Conservation (phyloP, 495 filamentous ascomycete genomes). For the Glonium stellatum region DNA sequence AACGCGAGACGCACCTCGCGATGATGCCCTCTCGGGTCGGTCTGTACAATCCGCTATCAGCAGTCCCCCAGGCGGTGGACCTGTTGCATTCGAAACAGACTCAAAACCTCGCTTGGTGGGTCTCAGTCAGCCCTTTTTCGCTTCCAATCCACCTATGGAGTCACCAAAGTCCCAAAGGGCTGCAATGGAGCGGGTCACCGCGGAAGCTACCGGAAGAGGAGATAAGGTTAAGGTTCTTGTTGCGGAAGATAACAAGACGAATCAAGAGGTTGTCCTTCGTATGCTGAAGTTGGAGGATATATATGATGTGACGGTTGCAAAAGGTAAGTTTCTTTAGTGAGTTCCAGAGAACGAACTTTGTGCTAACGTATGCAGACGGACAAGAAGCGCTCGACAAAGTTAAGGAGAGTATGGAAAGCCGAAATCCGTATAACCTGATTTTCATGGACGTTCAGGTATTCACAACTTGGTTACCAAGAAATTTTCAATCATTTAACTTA, state of each 20-base stretch:
- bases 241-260: slow-evolving; percentile 91
- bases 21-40: slow-evolving; percentile 24
- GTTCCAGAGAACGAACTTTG: neutral
- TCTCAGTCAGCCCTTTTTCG: slow-evolving; percentile 79
- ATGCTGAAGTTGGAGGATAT: slow-evolving; percentile 67
- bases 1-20: neutral
- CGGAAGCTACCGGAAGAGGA: slow-evolving; percentile 40
- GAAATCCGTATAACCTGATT: slow-evolving; percentile 69
- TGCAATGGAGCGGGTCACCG: slow-evolving; percentile 46
- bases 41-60: slow-evolving; percentile 28
- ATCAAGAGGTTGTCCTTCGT: slow-evolving; percentile 82
- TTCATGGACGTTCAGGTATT: slow-evolving; percentile 74
- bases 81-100: slow-evolving; percentile 39
- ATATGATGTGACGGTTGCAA: slow-evolving; percentile 43
- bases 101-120: slow-evolving; percentile 73
- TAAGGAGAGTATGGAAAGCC: slow-evolving; percentile 68
- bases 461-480: neutral
- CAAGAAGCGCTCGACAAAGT: slow-evolving; percentile 85
- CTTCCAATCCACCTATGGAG: slow-evolving; percentile 47
- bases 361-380: slow-evolving; percentile 52
- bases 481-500: neutral
- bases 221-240: slow-evolving; percentile 77
- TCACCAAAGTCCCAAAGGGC: slow-evolving; percentile 42
- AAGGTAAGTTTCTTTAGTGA: slow-evolving; percentile 34
- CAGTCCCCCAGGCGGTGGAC: slow-evolving; percentile 15